Base-by-base conservation (phyloP, 129 eudicot genomes). In the Ambrosia artemisiifolia region DNA sequence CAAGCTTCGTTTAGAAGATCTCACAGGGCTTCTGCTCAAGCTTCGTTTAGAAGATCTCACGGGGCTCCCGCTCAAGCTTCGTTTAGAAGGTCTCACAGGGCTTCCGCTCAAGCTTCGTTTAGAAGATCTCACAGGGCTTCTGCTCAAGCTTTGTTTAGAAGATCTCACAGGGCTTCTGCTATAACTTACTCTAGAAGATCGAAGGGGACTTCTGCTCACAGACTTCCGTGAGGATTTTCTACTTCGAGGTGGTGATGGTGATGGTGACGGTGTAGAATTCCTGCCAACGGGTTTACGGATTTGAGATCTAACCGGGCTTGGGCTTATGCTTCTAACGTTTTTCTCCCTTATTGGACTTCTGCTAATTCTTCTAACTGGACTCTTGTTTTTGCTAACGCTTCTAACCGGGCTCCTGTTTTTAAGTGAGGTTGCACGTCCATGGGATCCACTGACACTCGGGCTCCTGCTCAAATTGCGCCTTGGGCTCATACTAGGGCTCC, bases 21-120 rank as follows among this genome's bases (percentile, higher is more conserved):
- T 85, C 18, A 92, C 97, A 0, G 99, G 83, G 84, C 96, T 88
- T 80, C 96, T 86, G 87, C 96, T 89, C 3, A 64, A 28, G 80
- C 98, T 92, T 85, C 94, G 77, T 71, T 82, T 80, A 40, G 86
- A 60, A 3, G 87, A 82, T 74, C 90, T 85, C 18, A 92, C 28
- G 1, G 28, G 28, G 28, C 28, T 24, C 1, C 28, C 1, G 76
- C 99, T 94, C 18, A 79, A 32, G 82, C 97, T 92, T 85, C 96
- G 78, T 70, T 83, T 80, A 38, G 86, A 59, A 3, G 87, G 80
- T 73, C 90, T 85, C 24, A 92, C 28, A 24, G 28, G 28, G 28
- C 28, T 24, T 24, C 28, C 1, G 28, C 28, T 24, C 28, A 24
- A 1, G 28, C 28, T 24, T 24, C 28, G 28, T 24, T 24, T 24